Base-by-base conservation (phyloP, 2,329 filamentous ascomycete genomes). In the Phaeosphaeriaceae sp. region DNA sequence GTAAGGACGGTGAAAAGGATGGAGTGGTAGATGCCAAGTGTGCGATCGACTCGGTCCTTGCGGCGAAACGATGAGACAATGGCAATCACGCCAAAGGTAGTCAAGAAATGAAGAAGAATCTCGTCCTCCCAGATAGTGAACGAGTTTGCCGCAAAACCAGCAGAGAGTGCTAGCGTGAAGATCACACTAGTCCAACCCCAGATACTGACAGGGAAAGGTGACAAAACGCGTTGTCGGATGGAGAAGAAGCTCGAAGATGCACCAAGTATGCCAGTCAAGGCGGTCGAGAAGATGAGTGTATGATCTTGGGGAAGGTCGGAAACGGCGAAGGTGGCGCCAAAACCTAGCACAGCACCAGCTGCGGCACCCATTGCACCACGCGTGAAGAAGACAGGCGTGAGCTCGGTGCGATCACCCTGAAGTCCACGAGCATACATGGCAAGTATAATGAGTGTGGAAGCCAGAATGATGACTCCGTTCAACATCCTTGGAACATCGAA, bases 91-190 rank as follows among this genome's bases (percentile, higher is more conserved):
- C 93, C 94, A 74, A 98, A 97, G 0, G 94, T 95, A 1, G 89
- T 88, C 58, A 97, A 86, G 80, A 98, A 94, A 81, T 97, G 97
- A 2, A 97, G 84, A 4, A 97, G 85, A 56, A 97, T 97, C 15
- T 93, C 91, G 72, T 99, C 95, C 80, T 99, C 95, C 94, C 95
- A 99, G 66, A 99, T 97, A 0, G 94, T 98, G 79, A 94, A 99
- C 0, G 95, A 99, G 79, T 99, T 99, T 3, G 95, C 95, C 0
- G 94, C 94, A 76, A 98, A 99, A 8, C 95, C 94, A 52, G 92
- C 82, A n/a, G 93, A 96, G 72, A 97, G 92, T 61, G 91, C 88
- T n/a, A 93, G 77, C 0, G 93, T 93, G 67, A 97, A 93, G 15
- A 94, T 76, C 24, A 92, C 82, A 6, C 92, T 89, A 59, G 97